These are phyloP conservation scores for Paraphoma chrysanthemicola DNA, from an alignment of 2,329 filamentous ascomycete genomes.

Conservation along the genomic window DNA sequence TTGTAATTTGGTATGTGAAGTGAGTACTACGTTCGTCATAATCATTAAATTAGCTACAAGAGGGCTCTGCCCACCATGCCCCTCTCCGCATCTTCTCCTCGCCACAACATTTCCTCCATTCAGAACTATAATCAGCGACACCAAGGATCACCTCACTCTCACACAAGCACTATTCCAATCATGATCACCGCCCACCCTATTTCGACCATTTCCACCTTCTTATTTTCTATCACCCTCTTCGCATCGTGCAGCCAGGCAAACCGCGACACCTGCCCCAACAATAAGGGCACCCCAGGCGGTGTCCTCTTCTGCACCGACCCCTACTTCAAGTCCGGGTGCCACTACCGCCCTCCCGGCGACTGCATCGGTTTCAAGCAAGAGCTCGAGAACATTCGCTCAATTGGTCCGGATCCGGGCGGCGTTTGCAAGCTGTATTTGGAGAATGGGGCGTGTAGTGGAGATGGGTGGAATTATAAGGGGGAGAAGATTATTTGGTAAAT, in stretches of 20 bases:
- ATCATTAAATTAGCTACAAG: too few species aligned
- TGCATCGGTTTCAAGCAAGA: not conserved
- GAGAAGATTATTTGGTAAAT: not conserved
- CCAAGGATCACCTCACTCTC: too few species aligned
- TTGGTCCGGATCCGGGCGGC: not conserved
- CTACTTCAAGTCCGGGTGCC: not conserved
- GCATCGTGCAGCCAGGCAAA: not conserved
- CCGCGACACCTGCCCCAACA: not conserved
- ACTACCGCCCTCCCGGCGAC: not conserved
- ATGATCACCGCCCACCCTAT: too few species aligned
- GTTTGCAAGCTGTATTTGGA: not conserved
- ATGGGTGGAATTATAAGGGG: not conserved
- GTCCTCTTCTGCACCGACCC: not conserved
- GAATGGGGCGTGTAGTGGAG: not conserved
- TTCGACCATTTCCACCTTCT: too few species aligned
- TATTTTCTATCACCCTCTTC: too few species aligned
- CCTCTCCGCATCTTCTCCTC: too few species aligned
- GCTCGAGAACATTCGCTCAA: not conserved
- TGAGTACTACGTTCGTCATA: not conserved
- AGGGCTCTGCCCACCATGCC: too few species aligned
- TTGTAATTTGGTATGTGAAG: not conserved
- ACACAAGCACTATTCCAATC: too few species aligned
- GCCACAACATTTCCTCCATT: too few species aligned
- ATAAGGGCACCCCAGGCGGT: not conserved
- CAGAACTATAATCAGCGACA: too few species aligned